Evolutionary conservation across 164 flowering plant genomes (phyloP).

Genomic region (Umbellularia californica): DNA sequence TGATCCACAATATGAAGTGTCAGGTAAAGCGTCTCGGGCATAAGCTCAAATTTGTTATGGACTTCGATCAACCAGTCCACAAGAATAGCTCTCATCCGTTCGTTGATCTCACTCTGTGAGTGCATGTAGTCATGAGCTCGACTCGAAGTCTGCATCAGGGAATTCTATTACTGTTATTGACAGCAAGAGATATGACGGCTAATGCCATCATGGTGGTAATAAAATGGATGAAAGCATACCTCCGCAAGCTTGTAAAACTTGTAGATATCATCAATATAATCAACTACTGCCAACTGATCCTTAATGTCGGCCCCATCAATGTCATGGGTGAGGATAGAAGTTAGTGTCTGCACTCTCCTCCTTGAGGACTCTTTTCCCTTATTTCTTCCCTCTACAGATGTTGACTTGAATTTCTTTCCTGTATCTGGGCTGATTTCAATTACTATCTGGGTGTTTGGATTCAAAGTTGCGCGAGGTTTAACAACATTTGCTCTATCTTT

Average conservation of each 20-base stretch:
- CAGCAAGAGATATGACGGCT: not conserved
- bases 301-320: constrained; percentile 69
- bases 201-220: not conserved
- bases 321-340: constrained; percentile 54
- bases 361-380: constrained; percentile 20
- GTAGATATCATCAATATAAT: constrained; percentile 82
- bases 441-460: constrained; percentile 34
- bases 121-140: constrained; percentile 55
- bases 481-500: constrained; percentile 18
- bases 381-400: constrained; percentile 18
- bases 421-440: constrained; percentile 55
- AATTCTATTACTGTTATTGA: no score
- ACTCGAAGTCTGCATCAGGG: constrained; percentile 44
- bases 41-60: constrained; percentile 72
- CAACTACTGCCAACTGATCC: constrained; percentile 71
- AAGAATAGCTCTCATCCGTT: constrained; percentile 75
- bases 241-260: constrained; percentile 62
- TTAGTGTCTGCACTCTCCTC: constrained; percentile 51
- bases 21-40: constrained; percentile 81
- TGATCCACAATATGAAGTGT: constrained; percentile 77
- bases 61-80: constrained; percentile 91
- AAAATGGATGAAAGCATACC: constrained; percentile 29
- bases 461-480: constrained; percentile 30
- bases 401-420: constrained; percentile 21
- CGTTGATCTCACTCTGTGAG: constrained; percentile 67